phyloP scores from a whole-genome alignment of 441 rosid genomes.

The Bruguiera hainesii region DNA sequence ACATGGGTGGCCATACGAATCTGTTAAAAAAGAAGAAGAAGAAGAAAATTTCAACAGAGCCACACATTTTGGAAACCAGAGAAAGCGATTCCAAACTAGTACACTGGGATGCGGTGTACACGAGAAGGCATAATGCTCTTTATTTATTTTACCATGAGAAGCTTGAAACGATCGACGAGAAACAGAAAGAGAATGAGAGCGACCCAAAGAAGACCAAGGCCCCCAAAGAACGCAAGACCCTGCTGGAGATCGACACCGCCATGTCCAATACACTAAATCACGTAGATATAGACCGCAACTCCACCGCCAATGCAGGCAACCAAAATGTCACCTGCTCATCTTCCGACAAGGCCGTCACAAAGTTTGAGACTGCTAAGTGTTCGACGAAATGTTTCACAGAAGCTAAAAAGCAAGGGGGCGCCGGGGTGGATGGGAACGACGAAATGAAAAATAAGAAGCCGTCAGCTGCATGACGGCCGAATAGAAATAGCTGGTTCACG shows the following conservation, averaged over 20 bases:
- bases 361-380: neutral
- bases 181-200: constrained; percentile 8
- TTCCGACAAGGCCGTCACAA: neutral
- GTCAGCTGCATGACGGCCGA: too few species aligned
- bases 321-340: constrained; percentile 5
- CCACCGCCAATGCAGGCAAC: neutral
- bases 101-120: too few species aligned
- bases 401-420: too few species aligned
- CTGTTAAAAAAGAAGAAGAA: constrained; percentile 10
- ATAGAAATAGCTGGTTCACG: too few species aligned
- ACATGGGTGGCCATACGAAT: constrained; percentile 2
- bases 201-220: constrained; percentile 26
- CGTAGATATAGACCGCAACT: neutral
- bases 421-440: too few species aligned
- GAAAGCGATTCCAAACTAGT: too few species aligned
- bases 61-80: too few species aligned
- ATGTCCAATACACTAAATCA: constrained; percentile 17
- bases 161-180: constrained; percentile 13
- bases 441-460: too few species aligned
- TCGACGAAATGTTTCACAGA: neutral
- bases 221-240: constrained; percentile 23
- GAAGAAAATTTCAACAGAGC: neutral
- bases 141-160: constrained; percentile 22
- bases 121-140: neutral
- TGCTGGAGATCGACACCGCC: constrained; percentile 51